Conservation (phyloP, 106 monocot species). For the Acorus calamus region DNA sequence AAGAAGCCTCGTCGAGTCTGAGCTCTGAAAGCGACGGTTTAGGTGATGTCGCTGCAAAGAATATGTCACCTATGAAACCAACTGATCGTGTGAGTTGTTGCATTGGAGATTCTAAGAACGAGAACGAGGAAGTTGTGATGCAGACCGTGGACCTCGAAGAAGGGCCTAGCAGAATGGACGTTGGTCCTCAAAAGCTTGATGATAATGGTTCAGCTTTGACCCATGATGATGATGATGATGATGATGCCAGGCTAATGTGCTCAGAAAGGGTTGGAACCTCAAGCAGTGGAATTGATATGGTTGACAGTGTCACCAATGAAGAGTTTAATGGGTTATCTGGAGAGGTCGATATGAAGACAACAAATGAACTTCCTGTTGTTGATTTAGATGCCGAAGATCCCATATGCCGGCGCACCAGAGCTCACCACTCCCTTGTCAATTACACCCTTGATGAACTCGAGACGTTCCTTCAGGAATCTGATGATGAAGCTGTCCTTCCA, state of each 20-base stretch:
- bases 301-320: slow-evolving; percentile 7
- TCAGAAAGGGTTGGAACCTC: background rate
- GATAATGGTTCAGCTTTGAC: background rate
- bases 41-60: slow-evolving; percentile 2
- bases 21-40: slow-evolving; percentile 45
- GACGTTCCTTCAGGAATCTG: slow-evolving; percentile 91
- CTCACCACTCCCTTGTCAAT: slow-evolving; percentile 70
- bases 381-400: slow-evolving; percentile 50
- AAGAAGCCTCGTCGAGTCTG: slow-evolving; percentile 57
- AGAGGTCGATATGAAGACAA: background rate
- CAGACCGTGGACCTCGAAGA: slow-evolving; percentile 3
- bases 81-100: background rate
- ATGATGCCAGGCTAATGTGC: background rate
- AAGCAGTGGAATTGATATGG: slow-evolving; percentile 4
- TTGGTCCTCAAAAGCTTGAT: background rate
- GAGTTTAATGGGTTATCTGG: background rate
- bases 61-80: background rate
- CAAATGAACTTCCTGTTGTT: background rate
- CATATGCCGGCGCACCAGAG: slow-evolving; percentile 78
- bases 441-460: slow-evolving; percentile 85
- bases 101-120: slow-evolving; percentile 10
- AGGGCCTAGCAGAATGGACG: background rate
- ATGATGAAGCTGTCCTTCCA: slow-evolving; percentile 54
- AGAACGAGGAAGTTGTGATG: slow-evolving; percentile 26
- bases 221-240: background rate